Evolutionary conservation across 768 basidiomycete species (phyloP), one percentile per base, ranked within the genome.

Genomic region (Boletus tylopilopsis): DNA sequence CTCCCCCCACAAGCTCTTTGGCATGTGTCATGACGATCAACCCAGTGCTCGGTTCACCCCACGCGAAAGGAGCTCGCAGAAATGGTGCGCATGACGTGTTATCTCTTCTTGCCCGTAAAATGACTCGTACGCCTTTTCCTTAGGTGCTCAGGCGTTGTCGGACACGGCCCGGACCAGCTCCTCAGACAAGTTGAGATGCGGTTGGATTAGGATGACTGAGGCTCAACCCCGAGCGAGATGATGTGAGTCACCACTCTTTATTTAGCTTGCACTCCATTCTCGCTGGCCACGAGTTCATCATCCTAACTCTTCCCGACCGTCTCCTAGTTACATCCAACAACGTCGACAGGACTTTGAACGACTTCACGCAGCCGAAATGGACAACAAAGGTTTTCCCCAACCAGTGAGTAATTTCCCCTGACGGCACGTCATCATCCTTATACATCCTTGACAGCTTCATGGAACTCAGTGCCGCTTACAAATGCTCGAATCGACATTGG

Each of bases 201-300:
- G 76, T 3, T 90, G 86, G 83, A 76, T 73, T 5, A 71, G 87
- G 47, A 80, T 76, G 56, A 78, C 85, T 1, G 86, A 89, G 54
- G 85, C 83, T 8, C 6, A 62, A 57, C 15, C 54, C 58, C 15
- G 64, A 68, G 6, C 74, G 67, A 49, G 72, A 76, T 43, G 77
- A 81, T 64, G 81, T 80, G 40, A 53, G 72, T 52, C 47, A 23
- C 22, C 48, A n/a, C n/a, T n/a, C n/a, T 3, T 57, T 42, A 39
- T n/a, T 13, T 44, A 16, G 2, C 18, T n/a, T 29, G 19, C 18
- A 1, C 40, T 24, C 16, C 29, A 21, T 12, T 30, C n/a, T n/a
- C 29, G 15, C 12, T 29, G 7, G 25, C 22, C 30, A 13, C 24
- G 19, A 42, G 19, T 37, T 30, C 11, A 4, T 4, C n/a, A 16